phyloP scores from a whole-genome alignment of 2,329 filamentous ascomycete species.

The Parasarocladium wereldwijsianum region DNA sequence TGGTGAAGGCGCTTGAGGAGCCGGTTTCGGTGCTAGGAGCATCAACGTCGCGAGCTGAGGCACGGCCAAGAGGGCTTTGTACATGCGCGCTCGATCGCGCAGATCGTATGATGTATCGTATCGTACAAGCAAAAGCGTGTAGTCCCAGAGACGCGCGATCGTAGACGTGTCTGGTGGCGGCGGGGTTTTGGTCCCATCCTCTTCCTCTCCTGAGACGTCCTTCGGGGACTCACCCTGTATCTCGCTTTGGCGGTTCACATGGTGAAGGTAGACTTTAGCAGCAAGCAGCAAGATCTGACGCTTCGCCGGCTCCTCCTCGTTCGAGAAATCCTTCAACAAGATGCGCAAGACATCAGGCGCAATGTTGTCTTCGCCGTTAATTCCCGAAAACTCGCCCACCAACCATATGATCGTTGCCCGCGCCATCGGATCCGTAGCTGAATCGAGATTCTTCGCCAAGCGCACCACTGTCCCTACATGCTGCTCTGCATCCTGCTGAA shows the following conservation, averaged over 20 bases:
- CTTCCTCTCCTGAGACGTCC: constrained; percentile 18
- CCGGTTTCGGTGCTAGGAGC: constrained; percentile 84
- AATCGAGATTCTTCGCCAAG: constrained; percentile 81
- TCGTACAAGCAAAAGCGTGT: constrained; percentile 69
- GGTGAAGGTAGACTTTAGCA: constrained; percentile 91
- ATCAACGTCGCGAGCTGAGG: constrained; percentile 84
- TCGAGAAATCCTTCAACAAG: constrained; percentile 67
- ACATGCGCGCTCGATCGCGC: constrained; percentile 78
- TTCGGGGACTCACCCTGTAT: constrained; percentile 15
- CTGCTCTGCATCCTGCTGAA: constrained; percentile 72
- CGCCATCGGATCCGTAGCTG: constrained; percentile 73
- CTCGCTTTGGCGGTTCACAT: constrained; percentile 52
- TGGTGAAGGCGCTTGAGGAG: constrained; percentile 78
- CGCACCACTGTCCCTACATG: constrained; percentile 79
- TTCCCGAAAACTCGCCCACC: constrained; percentile 80
- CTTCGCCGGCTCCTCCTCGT: constrained; percentile 75
- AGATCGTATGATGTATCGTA: constrained; percentile 95
- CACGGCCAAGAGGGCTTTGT: constrained; percentile 66
- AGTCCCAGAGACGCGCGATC: constrained; percentile 67
- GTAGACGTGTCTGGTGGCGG: constrained; percentile 34
- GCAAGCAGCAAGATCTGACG: constrained; percentile 83
- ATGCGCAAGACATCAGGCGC: constrained; percentile 86
- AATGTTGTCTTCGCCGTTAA: constrained; percentile 72
- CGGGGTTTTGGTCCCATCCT: constrained; percentile 11
- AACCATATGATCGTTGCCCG: constrained; percentile 95